Evolutionary conservation across 192 early-diverging fungal species (phyloP), one percentile per base, ranked within the genome.

Genomic region (Coemansia sp.): DNA sequence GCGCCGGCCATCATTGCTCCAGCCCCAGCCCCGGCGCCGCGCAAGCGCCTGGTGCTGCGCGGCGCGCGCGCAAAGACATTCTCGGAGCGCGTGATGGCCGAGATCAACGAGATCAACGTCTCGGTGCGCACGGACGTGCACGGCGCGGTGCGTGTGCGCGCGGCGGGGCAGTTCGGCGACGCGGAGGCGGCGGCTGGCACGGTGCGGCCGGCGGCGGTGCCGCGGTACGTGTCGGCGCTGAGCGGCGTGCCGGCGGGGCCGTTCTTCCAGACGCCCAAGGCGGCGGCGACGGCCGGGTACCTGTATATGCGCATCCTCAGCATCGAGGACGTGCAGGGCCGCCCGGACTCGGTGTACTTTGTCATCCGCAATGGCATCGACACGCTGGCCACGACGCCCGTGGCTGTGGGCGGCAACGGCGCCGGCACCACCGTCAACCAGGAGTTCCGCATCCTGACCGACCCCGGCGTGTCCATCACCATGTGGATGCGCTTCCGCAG

Each of bases 281-380:
- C 79, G 0, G 41, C 71, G 10, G 62, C 59, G 4, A 73, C 74
- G 56, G 51, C 71, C 11, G 80, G 80, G 0, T 83, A 83, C 31
- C 65, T 83, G 47, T 83, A 83, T 67, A 77, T 83, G 76, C 75
- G 76, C 37, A 83, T 83, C 12, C 65, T 83, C 14, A 77, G 80
- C 53, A 77, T 83, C 27, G 80, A 83, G 42, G 76, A 83, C 39
- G 70, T 83, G 36, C 71, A 77, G 43, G 71, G 66, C 31, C 58
- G 58, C 6, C 68, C 76, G 7, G 76, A 70, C 45, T 67, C 80
- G 19, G 57, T 83, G 37, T 83, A 83, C 68, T 83, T 83, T 83
- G 80, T 83, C 27, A 83, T 83, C 43, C 80, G 80, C 71, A 83
- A 83, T n/a, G 80, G 80, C 41, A 78, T 83, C 43, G 75, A 83